Base-by-base conservation (phyloP, 2,329 filamentous ascomycete genomes). In the Rutstroemia sydowiana region DNA sequence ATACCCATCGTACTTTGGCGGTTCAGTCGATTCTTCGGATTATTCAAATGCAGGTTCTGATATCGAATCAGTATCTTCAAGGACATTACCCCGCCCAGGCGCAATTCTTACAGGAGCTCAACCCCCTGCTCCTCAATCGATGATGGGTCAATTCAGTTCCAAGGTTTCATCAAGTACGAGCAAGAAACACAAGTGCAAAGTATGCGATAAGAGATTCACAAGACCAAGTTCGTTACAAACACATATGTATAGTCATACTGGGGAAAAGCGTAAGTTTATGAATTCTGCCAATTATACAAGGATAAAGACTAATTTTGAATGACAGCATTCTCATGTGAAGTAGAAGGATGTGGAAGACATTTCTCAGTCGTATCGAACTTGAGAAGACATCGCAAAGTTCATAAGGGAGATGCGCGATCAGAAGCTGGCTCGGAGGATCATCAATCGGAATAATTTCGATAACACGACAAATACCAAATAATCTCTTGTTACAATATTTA, bases 121-220 rank as follows among this genome's bases (percentile, higher is more conserved):
- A 21, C 88, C 89, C 1, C 89, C 90, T 1, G 89, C 89, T 16
- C 91, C 90, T 1, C 88, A 95, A 66, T 95, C 91, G 0, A 96
- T 98, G 90, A 98, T 98, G 93, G 84, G 89, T 48, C 91, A 95
- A 64, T 97, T 97, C 73, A 96, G 88, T 71, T 96, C 92, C 57
- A 96, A 96, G 72, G 85, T 96, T 48, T 91, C 90, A 0, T 91
- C 88, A 16, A 95, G 89, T 72, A 93, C 92, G 9, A 90, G 96
- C 68, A 97, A 97, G 82, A 97, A 97, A 77, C 93, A 97, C 75
- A 96, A 96, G 76, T 97, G 92, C 80, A 96, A 95, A 73, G 88
- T 97, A 55, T 97, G 92, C 75, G 92, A 96, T 71, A 96, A 97
- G 78, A 84, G 92, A 40, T 97, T 97, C 69, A 96, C 92, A 2